Percentiles rank a stretch among this genome's conserved stretches.
These are phyloP conservation scores for Citrus inodora DNA, from an alignment of 345 rosid species.

Conservation along the genomic window DNA sequence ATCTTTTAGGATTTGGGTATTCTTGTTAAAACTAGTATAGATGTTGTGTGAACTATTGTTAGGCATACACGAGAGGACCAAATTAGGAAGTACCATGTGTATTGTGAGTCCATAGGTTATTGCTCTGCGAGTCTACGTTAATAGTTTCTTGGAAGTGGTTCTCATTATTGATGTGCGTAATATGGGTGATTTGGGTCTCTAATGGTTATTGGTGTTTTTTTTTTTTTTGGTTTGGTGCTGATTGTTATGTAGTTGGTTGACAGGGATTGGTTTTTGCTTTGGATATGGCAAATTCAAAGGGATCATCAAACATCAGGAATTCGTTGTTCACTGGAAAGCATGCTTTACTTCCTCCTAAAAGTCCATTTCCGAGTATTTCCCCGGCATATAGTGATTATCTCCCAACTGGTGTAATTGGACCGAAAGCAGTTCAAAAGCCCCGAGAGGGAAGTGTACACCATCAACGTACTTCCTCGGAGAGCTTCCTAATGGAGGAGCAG, in stretches of 20 bases:
- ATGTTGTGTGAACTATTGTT: neutral
- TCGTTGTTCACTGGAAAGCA: slow-evolving; percentile 69
- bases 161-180: too few species aligned
- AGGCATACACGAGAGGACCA: neutral
- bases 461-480: slow-evolving; percentile 93
- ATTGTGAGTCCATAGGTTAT: neutral
- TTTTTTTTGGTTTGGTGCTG: neutral
- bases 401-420: slow-evolving; percentile 51
- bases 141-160: neutral
- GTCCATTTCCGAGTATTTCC: slow-evolving; percentile 74
- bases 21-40: neutral
- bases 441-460: slow-evolving; percentile 56
- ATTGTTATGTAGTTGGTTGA: slow-evolving; percentile 9
- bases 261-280: slow-evolving; percentile 33
- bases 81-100: neutral
- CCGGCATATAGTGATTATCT: slow-evolving; percentile 63
- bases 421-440: slow-evolving; percentile 70
- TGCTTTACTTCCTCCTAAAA: slow-evolving; percentile 89
- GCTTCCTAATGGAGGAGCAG: slow-evolving; percentile 75
- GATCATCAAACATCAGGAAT: slow-evolving; percentile 66
- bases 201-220: neutral
- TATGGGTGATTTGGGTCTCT: neutral
- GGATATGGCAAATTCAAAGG: slow-evolving; percentile 74
- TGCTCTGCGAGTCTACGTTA: neutral
- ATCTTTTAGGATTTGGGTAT: neutral